Evolutionary conservation across 2,329 filamentous ascomycete genomes (phyloP).

Genomic region (Aureobasidium sp.): DNA sequence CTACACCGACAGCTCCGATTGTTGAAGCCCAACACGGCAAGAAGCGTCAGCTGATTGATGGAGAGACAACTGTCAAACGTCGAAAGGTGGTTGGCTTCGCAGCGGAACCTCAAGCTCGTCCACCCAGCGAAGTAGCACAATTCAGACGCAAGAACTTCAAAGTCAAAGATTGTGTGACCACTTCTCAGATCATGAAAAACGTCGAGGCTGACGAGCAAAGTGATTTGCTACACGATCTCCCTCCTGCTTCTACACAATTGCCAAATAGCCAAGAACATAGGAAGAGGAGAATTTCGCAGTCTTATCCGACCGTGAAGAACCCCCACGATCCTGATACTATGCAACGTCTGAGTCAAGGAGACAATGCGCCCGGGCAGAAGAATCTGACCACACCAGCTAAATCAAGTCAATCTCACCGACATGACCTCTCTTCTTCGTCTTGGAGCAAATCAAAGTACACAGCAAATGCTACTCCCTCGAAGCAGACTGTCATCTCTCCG

Average conservation of each 20-base stretch:
- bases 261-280: slow-evolving; percentile 13
- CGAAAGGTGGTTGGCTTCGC: slow-evolving; percentile 7
- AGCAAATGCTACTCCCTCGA: slow-evolving; percentile 12
- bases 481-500: not conserved
- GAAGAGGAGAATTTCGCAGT: slow-evolving; percentile 30
- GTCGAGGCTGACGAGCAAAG: not conserved
- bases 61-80: slow-evolving; percentile 1
- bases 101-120: not conserved
- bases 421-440: slow-evolving; percentile 13
- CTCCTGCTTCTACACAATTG: slow-evolving; percentile 20
- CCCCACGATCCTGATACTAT: slow-evolving; percentile 56
- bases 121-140: not conserved
- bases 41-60: not conserved
- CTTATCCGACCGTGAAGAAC: slow-evolving; percentile 72
- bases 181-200: slow-evolving; percentile 6
- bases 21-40: not conserved
- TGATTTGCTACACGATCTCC: slow-evolving; percentile 15
- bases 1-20: not conserved
- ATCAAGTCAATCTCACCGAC: not conserved
- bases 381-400: slow-evolving; percentile 30
- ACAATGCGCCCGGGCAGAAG: slow-evolving; percentile 34
- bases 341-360: slow-evolving; percentile 58
- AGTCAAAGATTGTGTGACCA: slow-evolving; percentile 13
- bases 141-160: slow-evolving; percentile 15
- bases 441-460: slow-evolving; percentile 26